These are phyloP conservation scores for Pseudogymnoascus sp. DNA, from an alignment of 2,329 filamentous ascomycete genomes.

Conservation along the genomic window DNA sequence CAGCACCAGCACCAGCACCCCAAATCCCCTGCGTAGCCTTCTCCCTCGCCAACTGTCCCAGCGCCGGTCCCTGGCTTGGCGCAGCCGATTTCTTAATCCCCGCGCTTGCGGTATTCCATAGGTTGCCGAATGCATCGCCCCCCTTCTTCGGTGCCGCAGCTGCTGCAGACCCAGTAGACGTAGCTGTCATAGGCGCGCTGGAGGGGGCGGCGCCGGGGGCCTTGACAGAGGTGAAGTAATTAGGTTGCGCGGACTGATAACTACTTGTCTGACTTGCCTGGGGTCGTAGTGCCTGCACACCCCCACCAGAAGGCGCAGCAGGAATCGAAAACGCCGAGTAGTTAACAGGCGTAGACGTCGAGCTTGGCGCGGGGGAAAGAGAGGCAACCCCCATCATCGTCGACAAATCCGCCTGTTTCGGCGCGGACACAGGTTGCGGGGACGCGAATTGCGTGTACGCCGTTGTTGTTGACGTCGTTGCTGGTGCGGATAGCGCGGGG, in stretches of 20 bases:
- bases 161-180: constrained; percentile 31
- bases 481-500: constrained; percentile 33
- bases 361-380: constrained; percentile 62
- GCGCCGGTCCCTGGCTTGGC: constrained; percentile 57
- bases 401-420: constrained; percentile 70
- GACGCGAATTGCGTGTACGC: constrained; percentile 64
- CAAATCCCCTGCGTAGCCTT: constrained; percentile 93
- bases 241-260: constrained; percentile 73
- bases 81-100: constrained; percentile 66
- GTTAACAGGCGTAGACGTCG: constrained; percentile 47
- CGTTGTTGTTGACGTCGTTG: constrained; percentile 42
- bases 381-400: constrained; percentile 74
- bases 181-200: constrained; percentile 18
- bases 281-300: constrained; percentile 30
- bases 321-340: constrained; percentile 54
- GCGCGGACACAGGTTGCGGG: constrained; percentile 76
- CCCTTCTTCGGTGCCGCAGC: constrained; percentile 44
- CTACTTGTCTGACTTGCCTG: constrained; percentile 36
- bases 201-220: constrained; percentile 29
- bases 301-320: constrained; percentile 29
- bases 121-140: constrained; percentile 80
- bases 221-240: constrained; percentile 87
- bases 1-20: constrained; percentile 47
- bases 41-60: constrained; percentile 95
- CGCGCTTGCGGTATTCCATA: constrained; percentile 64